Evolutionary conservation across 1,284 basidiomycete genomes (phyloP).

Genomic region (Schizophyllum amplum): DNA sequence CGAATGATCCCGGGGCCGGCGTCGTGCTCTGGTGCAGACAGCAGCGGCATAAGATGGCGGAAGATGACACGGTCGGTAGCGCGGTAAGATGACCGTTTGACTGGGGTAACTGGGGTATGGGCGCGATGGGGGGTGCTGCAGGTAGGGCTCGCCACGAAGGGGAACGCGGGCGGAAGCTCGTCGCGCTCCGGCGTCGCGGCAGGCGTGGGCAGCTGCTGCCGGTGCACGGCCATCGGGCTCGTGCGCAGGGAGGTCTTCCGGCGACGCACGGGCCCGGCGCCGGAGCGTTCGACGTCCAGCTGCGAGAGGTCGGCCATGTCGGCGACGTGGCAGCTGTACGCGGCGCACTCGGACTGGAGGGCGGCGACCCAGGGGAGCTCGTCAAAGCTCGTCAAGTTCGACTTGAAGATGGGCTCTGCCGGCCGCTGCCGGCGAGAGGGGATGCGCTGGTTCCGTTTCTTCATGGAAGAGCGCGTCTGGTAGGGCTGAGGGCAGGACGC

Average conservation of each 20-base stretch:
- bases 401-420: background rate
- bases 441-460: background rate
- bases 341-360: slow-evolving; percentile 25
- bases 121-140: slow-evolving; percentile 23
- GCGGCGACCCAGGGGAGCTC: slow-evolving; percentile 53
- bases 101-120: slow-evolving; percentile 37
- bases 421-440: slow-evolving; percentile 2
- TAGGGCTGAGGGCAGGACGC: background rate
- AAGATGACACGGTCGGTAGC: slow-evolving; percentile 33
- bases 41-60: slow-evolving; percentile 53
- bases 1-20: slow-evolving; percentile 13
- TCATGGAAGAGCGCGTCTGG: background rate
- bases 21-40: slow-evolving; percentile 24
- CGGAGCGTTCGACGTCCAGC: slow-evolving; percentile 24
- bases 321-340: background rate
- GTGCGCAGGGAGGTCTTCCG: slow-evolving; percentile 42
- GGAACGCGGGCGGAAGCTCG: slow-evolving; percentile 13
- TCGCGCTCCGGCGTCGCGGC: slow-evolving; percentile 15
- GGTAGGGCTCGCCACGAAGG: slow-evolving; percentile 12
- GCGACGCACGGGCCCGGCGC: slow-evolving; percentile 46
- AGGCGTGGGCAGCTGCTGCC: slow-evolving; percentile 15
- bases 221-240: slow-evolving; percentile 30
- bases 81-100: slow-evolving; percentile 27
- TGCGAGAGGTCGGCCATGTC: slow-evolving; percentile 56
- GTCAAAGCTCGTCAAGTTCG: slow-evolving; percentile 36